Evolutionary conservation across 768 basidiomycete species (phyloP).

Genomic region (Tylopilus intermedius): DNA sequence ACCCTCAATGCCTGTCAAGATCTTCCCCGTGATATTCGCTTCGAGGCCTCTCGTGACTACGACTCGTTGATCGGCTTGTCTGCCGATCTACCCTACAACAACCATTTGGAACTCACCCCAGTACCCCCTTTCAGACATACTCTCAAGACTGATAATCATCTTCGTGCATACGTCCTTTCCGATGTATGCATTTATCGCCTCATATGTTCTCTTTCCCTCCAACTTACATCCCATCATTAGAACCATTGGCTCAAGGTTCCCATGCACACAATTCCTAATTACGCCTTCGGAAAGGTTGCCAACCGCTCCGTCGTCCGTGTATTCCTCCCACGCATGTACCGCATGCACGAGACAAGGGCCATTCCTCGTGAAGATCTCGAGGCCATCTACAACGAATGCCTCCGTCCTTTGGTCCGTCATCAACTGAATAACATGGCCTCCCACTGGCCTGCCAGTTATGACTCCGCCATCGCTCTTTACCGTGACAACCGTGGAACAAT

Average conservation of each 20-base stretch:
- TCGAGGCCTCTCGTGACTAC: background rate
- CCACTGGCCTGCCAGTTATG: background rate
- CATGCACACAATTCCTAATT: constrained; percentile 1
- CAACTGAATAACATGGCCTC: background rate
- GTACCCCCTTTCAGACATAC: background rate
- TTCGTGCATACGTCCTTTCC: too few species aligned
- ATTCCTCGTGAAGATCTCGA: background rate
- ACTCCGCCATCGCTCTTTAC: background rate
- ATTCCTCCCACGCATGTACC: background rate
- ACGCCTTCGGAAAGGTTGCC: background rate
- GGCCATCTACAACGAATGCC: background rate
- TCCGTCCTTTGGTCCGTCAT: background rate
- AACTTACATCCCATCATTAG: background rate
- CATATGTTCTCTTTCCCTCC: background rate
- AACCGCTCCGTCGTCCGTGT: background rate
- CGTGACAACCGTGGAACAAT: background rate
- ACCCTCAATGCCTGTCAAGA: background rate
- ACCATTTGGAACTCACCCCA: background rate
- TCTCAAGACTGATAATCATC: background rate
- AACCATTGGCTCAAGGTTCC: background rate
- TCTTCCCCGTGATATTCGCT: background rate
- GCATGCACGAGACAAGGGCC: background rate
- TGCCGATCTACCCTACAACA: background rate
- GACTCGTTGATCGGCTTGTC: background rate
- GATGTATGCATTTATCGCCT: too few species aligned